Base-by-base conservation (phyloP, 1,139 yeast species). In the Wickerhamiella pararugosa region DNA sequence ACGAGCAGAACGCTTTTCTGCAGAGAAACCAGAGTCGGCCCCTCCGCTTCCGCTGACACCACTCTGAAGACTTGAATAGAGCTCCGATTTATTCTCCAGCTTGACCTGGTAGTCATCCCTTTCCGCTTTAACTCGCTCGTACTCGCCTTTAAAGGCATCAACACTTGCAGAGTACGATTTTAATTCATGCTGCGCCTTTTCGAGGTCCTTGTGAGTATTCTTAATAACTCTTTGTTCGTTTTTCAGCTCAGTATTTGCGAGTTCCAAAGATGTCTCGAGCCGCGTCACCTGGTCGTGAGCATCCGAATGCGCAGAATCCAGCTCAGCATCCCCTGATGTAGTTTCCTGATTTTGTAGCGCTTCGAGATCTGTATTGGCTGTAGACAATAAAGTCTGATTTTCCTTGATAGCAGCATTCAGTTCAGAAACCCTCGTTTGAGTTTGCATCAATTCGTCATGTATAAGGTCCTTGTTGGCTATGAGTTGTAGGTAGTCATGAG, bases 21-120 rank as follows among this genome's bases (percentile, higher is more conserved):
- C 33, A 9, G 39, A 26, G 25, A 25, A 36, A 9, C 96, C 96
- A 31, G 86, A 79, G 47, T 81, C 82, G 1, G 79, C 69, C 0
- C 77, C 70, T 40, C 94, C 96, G 45, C 76, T 78, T 0, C 94
- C 73, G 0, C 96, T 81, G 9, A 90, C 77, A 52, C 98, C 98
- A 0, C 97, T 87, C 0, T 90, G 77, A 34, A 92, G 94, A 77
- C 5, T 93, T 78, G 96, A 33, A 4, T 51, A 43, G 11, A 51
- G 42, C 7, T 47, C 51, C 9, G 45, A 44, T 54, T 84, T 93
- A 51, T 81, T 82, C 47, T 67, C 71, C 31, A 67, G 65, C 46
- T 71, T 68, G n/a, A 68, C 67, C 5, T 31, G 32, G 29, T 15
- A n/a, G n/a, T 25, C 25, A 7, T 30, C 36, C 8, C 33, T 31